Evolutionary conservation across 345 rosid genomes (phyloP).

Genomic region (Brassica napus): Da-Ae NC_063445.1:54565501-54566000

Average conservation of each 20-base stretch:
- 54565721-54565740: constrained; percentile 17
- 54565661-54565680: not conserved
- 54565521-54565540: not conserved
- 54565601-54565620: not conserved
- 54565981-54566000: constrained; percentile 18
- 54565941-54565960: constrained; percentile 23
- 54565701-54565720: constrained; percentile 6
- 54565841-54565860: constrained; percentile 24
- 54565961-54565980: constrained; percentile 23
- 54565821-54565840: constrained; percentile 39
- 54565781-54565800: constrained; percentile 22
- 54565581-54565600: not conserved
- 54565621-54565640: not conserved
- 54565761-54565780: constrained; percentile 32
- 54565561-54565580: not conserved
- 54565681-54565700: not conserved
- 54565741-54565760: constrained; percentile 29
- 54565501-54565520: not conserved
- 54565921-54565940: constrained; percentile 10
- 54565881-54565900: constrained; percentile 16
- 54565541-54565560: not conserved
- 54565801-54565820: constrained; percentile 26
- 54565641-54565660: not conserved
- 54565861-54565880: constrained; percentile 22
- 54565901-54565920: constrained; percentile 15